A percentile compares a stretch with the other conserved stretches of the same genome.
Conservation (phyloP, 2,329 filamentous ascomycete genomes). For the Phoma herbarum region DNA sequence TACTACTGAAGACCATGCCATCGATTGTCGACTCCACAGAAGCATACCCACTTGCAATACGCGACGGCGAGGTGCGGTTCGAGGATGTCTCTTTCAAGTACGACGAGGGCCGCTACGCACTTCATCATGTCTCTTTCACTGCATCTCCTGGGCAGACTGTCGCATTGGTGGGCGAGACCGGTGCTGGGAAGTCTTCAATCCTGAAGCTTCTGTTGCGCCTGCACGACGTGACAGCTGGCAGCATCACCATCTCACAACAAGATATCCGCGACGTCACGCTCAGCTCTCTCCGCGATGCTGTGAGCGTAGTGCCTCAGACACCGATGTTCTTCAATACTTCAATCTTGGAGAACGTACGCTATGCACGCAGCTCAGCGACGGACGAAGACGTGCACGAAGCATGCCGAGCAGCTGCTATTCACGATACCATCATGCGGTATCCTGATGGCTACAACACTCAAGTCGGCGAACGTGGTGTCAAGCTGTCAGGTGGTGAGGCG, state of each 20-base stretch:
- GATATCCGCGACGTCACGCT: slow-evolving; percentile 66
- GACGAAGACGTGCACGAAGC: slow-evolving; percentile 8
- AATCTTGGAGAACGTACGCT: slow-evolving; percentile 58
- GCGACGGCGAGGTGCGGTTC: slow-evolving; percentile 60
- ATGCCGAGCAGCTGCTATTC: slow-evolving; percentile 45
- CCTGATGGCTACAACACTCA: slow-evolving; percentile 80
- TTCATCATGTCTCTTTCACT: slow-evolving; percentile 59
- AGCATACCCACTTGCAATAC: slow-evolving; percentile 50
- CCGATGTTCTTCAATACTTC: slow-evolving; percentile 68
- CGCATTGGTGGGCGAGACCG: slow-evolving; percentile 67
- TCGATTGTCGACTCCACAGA: slow-evolving; percentile 55
- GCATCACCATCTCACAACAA: slow-evolving; percentile 64
- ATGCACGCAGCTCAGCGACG: slow-evolving; percentile 7
- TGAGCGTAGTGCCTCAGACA: slow-evolving; percentile 70
- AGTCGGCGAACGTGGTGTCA: slow-evolving; percentile 76
- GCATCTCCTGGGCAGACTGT: slow-evolving; percentile 57
- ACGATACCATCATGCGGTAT: slow-evolving; percentile 82
- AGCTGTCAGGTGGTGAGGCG: slow-evolving; percentile 76
- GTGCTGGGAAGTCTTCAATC: slow-evolving; percentile 66
- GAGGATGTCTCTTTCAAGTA: slow-evolving; percentile 63
- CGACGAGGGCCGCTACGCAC: slow-evolving; percentile 41
- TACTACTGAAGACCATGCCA: slow-evolving; percentile 63
- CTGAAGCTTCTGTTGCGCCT: slow-evolving; percentile 66
- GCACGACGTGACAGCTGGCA: slow-evolving; percentile 63
- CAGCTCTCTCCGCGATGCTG: slow-evolving; percentile 62